Evolutionary conservation across 75 land plant genomes (phyloP).

Genomic region (Pinus tabuliformis): DNA sequence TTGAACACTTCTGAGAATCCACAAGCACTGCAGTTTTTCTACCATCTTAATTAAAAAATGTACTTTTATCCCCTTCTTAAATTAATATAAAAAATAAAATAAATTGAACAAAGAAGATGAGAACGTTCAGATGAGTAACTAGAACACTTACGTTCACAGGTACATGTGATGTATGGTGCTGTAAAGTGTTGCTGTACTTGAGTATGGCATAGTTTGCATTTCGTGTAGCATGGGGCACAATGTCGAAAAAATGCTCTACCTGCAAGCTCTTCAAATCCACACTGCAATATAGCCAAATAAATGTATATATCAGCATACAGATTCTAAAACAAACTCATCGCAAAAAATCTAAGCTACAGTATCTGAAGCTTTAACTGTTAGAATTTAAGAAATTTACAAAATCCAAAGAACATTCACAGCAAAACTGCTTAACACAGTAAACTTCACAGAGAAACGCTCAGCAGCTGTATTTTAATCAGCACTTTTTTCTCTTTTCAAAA

Average conservation of each 20-base stretch:
- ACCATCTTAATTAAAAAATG: too few relatives aligned
- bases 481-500: too few relatives aligned
- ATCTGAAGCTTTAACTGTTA: background rate
- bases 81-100: too few relatives aligned
- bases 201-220: slow-evolving; percentile 7
- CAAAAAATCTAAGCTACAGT: background rate
- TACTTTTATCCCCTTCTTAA: too few relatives aligned
- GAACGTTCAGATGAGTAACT: too few relatives aligned
- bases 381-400: background rate
- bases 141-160: too few relatives aligned
- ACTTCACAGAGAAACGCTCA: background rate
- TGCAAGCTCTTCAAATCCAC: slow-evolving; percentile 10
- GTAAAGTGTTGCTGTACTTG: slow-evolving; percentile 1
- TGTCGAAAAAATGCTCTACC: slow-evolving; percentile 1
- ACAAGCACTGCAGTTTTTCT: too few relatives aligned
- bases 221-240: background rate
- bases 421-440: slow-evolving; percentile 2
- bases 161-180: background rate
- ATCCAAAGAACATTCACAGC: background rate
- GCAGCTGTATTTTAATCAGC: too few relatives aligned
- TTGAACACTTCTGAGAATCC: too few relatives aligned
- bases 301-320: background rate
- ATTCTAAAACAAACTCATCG: background rate
- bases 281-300: slow-evolving; percentile 1
- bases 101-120: too few relatives aligned